Conservation (phyloP, 2,329 filamentous ascomycete genomes). For the Huntiella decipiens region DNA sequence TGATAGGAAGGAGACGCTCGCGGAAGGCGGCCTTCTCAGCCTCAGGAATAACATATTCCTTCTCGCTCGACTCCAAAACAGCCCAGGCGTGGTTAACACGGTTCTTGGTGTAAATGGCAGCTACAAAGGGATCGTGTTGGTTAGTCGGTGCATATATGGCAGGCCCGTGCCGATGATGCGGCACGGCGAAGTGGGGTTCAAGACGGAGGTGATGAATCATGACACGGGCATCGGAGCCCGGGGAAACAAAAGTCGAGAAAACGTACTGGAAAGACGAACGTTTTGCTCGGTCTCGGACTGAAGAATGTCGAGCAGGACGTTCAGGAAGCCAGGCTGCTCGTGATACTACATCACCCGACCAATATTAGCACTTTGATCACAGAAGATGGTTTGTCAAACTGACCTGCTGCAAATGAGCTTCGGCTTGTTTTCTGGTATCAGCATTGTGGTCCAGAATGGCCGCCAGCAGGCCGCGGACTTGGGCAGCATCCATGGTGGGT, state of each 20-base stretch:
- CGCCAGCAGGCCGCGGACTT: slow-evolving; percentile 57
- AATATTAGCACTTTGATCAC: no score
- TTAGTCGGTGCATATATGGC: neutral
- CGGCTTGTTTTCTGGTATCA: slow-evolving; percentile 56
- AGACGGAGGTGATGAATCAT: neutral
- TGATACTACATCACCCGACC: slow-evolving; percentile 46
- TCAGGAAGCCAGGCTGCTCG: slow-evolving; percentile 72
- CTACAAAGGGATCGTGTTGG: slow-evolving; percentile 26
- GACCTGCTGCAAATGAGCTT: slow-evolving; percentile 69
- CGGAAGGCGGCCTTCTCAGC: slow-evolving; percentile 76
- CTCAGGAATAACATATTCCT: slow-evolving; percentile 62
- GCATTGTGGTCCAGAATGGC: slow-evolving; percentile 58
- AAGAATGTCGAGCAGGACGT: slow-evolving; percentile 77
- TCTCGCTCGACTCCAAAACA: slow-evolving; percentile 48
- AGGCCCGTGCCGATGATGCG: neutral
- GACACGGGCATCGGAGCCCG: neutral
- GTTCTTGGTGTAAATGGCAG: slow-evolving; percentile 96
- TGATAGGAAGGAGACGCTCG: slow-evolving; percentile 71
- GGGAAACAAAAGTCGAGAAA: slow-evolving; percentile 11
- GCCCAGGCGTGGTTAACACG: slow-evolving; percentile 86
- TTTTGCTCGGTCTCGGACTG: slow-evolving; percentile 71
- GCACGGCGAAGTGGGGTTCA: neutral
- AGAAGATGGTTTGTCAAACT: slow-evolving; percentile 16
- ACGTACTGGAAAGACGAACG: slow-evolving; percentile 74
- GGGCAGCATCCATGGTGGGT: slow-evolving; percentile 49